Percentiles rank a stretch among this genome's conserved stretches.
phyloP scores from a whole-genome alignment of 257 asterid species.

The Jacaranda mimosifolia region DNA sequence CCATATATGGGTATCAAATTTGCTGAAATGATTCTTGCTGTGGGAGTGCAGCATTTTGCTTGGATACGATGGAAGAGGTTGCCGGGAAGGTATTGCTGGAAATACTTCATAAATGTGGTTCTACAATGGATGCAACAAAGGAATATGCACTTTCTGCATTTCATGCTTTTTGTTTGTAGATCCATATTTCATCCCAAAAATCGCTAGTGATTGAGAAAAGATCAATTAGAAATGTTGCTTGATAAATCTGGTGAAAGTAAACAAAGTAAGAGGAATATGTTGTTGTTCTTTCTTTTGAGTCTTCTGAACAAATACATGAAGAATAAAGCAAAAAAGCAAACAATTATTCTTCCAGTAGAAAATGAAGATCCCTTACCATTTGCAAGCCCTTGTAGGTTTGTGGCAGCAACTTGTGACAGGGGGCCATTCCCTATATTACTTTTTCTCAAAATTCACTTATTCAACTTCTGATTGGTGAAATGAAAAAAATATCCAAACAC shows the following conservation, averaged over 20 bases:
- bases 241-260: background rate
- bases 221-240: background rate
- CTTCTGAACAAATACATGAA: background rate
- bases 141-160: background rate
- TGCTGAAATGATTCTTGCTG: background rate
- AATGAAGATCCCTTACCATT: background rate
- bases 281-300: background rate
- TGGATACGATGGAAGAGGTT: background rate
- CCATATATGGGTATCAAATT: background rate
- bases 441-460: no score
- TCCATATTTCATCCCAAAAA: background rate
- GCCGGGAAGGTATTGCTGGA: background rate
- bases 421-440: no score
- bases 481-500: no score
- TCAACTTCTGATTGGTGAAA: no score
- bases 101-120: background rate
- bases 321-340: background rate
- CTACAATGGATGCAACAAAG: background rate
- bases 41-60: background rate
- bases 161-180: background rate
- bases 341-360: background rate
- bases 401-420: no score
- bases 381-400: background rate
- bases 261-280: background rate
- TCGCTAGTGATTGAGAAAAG: background rate